Conservation (phyloP, 768 basidiomycete genomes). For the Pisolithus microcarpus region DNA sequence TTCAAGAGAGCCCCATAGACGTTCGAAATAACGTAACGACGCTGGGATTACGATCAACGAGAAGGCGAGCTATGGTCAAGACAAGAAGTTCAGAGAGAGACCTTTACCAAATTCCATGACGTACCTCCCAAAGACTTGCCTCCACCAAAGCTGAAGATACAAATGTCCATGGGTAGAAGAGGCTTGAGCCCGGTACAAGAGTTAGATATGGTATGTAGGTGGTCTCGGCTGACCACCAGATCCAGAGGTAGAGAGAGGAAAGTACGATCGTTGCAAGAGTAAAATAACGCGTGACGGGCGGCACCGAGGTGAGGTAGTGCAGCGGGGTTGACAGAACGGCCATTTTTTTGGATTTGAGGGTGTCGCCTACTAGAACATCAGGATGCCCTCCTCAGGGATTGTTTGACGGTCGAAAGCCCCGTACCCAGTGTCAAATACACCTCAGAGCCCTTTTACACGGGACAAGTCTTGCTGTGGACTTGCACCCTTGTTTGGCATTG, state of each 20-base stretch:
- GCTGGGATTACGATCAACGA: conserved; percentile 75
- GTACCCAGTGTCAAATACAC: background rate
- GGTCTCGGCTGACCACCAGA: conserved; percentile 47
- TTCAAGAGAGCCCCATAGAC: conserved; percentile 88
- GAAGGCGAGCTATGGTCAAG: conserved; percentile 53
- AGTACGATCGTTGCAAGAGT: conserved; percentile 52
- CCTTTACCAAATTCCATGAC: conserved; percentile 22
- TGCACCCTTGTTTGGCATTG: conserved; percentile 13
- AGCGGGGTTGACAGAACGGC: conserved; percentile 70
- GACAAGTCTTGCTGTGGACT: background rate
- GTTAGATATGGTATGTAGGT: conserved; percentile 59
- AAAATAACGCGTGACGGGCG: conserved; percentile 72
- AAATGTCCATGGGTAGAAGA: conserved; percentile 91
- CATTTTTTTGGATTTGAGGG: conserved; percentile 36
- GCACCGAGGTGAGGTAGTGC: conserved; percentile 61
- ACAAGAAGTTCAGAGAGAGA: conserved; percentile 2
- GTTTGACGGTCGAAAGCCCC: background rate
- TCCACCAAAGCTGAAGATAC: conserved; percentile 87
- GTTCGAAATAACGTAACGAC: conserved; percentile 83
- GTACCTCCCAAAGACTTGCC: conserved; percentile 73
- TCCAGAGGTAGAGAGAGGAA: conserved; percentile 58
- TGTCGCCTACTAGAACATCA: conserved; percentile 10
- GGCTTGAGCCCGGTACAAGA: conserved; percentile 70
- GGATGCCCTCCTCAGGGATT: conserved; percentile 2
- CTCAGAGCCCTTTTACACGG: background rate